Percentiles rank a stretch among this genome's conserved stretches.
These are phyloP conservation scores for Pugionium cornutum DNA, from an alignment of 345 rosid genomes.

Conservation along the genomic window DNA sequence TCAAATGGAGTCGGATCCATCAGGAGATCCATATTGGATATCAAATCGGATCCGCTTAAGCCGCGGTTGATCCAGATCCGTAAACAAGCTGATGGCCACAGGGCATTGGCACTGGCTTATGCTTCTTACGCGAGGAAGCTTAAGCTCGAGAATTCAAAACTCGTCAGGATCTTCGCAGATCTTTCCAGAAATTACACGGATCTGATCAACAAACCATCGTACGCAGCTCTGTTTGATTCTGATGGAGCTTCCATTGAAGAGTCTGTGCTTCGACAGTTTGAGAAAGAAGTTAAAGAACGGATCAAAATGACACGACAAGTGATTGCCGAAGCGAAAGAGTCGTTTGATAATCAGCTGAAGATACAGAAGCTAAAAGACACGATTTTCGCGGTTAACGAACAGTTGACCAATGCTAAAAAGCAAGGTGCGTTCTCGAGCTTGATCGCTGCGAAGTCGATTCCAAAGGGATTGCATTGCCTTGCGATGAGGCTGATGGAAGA, in stretches of 20 bases:
- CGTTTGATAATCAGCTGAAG: conserved; percentile 91
- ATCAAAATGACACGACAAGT: conserved; percentile 89
- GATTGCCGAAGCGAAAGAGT: conserved; percentile 87
- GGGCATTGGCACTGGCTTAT: conserved; percentile 70
- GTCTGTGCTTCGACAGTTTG: conserved; percentile 61
- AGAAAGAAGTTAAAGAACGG: conserved; percentile 96
- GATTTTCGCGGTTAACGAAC: conserved; percentile 86
- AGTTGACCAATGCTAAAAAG: conserved; percentile 84
- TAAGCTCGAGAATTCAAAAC: conserved; percentile 90
- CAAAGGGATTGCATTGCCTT: conserved; percentile 90
- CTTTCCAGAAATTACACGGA: conserved; percentile 81
- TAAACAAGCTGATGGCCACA: conserved; percentile 97
- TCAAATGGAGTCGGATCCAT: conserved; percentile 54
- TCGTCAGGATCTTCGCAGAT: conserved; percentile 84
- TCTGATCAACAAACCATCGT: conserved; percentile 70
- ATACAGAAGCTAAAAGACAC: conserved; percentile 95
- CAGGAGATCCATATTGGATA: conserved; percentile 75
- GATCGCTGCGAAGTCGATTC: conserved; percentile 94
- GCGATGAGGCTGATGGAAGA: conserved; percentile 98
- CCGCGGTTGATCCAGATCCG: conserved; percentile 88
- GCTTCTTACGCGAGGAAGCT: conserved; percentile 94
- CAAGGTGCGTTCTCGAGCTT: conserved; percentile 95
- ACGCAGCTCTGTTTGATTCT: conserved; percentile 57
- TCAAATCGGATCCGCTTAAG: conserved; percentile 86
- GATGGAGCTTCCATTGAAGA: conserved; percentile 78